These are phyloP conservation scores for Hymenoscyphus fraxineus DNA, from an alignment of 2,329 filamentous ascomycete species.

Conservation along the genomic window DNA sequence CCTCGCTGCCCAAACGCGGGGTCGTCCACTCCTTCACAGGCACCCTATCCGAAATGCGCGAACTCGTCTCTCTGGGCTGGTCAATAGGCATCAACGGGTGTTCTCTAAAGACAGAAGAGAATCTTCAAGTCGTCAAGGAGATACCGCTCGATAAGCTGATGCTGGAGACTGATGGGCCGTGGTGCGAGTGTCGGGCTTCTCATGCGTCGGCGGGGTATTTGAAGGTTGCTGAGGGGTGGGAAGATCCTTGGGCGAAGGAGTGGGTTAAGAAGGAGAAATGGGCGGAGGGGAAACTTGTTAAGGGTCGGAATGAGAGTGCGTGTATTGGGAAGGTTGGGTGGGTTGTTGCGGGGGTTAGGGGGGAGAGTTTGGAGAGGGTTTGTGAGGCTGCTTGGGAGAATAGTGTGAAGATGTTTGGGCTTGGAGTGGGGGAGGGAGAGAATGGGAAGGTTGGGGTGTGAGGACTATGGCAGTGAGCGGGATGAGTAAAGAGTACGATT, in stretches of 20 bases:
- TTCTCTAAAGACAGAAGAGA: slow-evolving; percentile 90
- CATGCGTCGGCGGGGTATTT: slow-evolving; percentile 61
- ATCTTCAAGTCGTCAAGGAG: slow-evolving; percentile 76
- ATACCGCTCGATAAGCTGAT: slow-evolving; percentile 78
- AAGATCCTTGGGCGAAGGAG: slow-evolving; percentile 51
- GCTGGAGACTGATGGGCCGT: slow-evolving; percentile 95
- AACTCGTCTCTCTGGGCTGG: slow-evolving; percentile 74
- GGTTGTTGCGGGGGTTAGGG: slow-evolving; percentile 84
- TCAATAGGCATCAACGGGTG: slow-evolving; percentile 97
- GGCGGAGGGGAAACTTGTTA: slow-evolving; percentile 82
- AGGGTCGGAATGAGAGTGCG: slow-evolving; percentile 90
- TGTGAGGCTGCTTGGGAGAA: slow-evolving; percentile 84
- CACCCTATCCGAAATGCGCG: slow-evolving; percentile 75
- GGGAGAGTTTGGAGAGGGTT: slow-evolving; percentile 72
- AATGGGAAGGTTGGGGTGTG: not conserved
- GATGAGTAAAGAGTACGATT: not conserved
- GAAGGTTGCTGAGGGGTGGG: slow-evolving; percentile 25
- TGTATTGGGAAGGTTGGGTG: slow-evolving; percentile 83
- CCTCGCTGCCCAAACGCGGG: slow-evolving; percentile 67
- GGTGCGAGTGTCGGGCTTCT: slow-evolving; percentile 89
- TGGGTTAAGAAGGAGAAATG: slow-evolving; percentile 96
- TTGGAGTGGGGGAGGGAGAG: slow-evolving; percentile 46
- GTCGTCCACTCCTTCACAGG: slow-evolving; percentile 96
- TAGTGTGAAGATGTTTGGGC: slow-evolving; percentile 72
- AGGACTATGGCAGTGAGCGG: not conserved